These are phyloP conservation scores for Claviceps humidiphila DNA, from an alignment of 2,329 filamentous ascomycete genomes.

Conservation along the genomic window DNA sequence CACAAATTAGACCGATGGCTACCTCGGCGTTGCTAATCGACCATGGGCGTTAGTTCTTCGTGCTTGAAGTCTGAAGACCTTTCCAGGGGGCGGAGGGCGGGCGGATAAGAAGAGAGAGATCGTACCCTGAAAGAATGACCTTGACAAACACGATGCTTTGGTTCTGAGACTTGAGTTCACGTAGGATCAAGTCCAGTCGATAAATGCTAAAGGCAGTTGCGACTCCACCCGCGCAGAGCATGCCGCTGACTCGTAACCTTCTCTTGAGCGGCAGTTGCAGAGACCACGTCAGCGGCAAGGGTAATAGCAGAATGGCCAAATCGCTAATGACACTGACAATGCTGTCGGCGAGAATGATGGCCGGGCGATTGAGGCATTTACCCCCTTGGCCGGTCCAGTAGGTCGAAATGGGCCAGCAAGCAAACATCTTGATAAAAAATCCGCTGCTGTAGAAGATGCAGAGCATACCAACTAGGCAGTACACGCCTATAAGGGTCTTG, in stretches of 20 bases:
- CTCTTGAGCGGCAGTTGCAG: slow-evolving; percentile 17
- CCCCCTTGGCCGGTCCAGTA: slow-evolving; percentile 23
- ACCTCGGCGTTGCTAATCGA: slow-evolving; percentile 16
- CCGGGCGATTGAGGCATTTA: slow-evolving; percentile 23
- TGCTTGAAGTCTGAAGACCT: neutral
- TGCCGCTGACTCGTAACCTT: slow-evolving; percentile 16
- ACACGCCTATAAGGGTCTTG: slow-evolving; percentile 25
- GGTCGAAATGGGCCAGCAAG: slow-evolving; percentile 26
- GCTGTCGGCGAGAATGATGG: slow-evolving; percentile 19
- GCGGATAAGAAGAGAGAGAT: neutral
- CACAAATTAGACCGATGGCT: slow-evolving; percentile 19
- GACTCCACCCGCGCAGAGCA: slow-evolving; percentile 18
- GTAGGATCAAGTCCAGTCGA: slow-evolving; percentile 14
- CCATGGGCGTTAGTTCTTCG: neutral
- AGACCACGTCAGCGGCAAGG: slow-evolving; percentile 19
- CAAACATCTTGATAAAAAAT: slow-evolving; percentile 27
- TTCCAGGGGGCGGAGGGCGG: neutral
- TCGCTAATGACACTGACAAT: slow-evolving; percentile 20
- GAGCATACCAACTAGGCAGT: slow-evolving; percentile 23
- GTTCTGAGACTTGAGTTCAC: slow-evolving; percentile 12
- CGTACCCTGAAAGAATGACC: slow-evolving; percentile 13
- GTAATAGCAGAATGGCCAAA: slow-evolving; percentile 17
- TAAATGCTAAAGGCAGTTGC: slow-evolving; percentile 20
- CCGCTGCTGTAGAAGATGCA: slow-evolving; percentile 26
- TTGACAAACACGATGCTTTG: slow-evolving; percentile 16